Evolutionary conservation across 805 yeast species (phyloP).

Genomic region (Yamadazyma ubonensis): DNA sequence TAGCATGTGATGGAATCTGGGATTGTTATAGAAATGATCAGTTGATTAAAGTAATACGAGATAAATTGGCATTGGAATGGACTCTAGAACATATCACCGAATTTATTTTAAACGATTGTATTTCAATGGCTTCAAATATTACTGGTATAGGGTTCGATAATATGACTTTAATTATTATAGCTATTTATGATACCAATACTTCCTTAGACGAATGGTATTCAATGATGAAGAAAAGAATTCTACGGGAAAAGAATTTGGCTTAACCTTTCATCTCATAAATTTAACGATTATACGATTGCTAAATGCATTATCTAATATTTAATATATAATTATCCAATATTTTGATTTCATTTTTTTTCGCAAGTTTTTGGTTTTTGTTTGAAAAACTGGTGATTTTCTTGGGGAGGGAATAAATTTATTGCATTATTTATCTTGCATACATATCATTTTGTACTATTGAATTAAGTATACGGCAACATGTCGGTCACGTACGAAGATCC

Average conservation of each 20-base stretch:
- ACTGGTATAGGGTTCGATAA: slow-evolving; percentile 84
- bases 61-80: slow-evolving; percentile 56
- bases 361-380: too few relatives aligned
- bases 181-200: slow-evolving; percentile 47
- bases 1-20: slow-evolving; percentile 50
- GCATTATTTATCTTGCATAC: too few relatives aligned
- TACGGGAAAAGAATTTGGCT: slow-evolving; percentile 21
- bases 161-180: slow-evolving; percentile 73
- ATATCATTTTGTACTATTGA: too few relatives aligned
- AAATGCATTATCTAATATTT: too few relatives aligned
- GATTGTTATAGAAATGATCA: slow-evolving; percentile 54
- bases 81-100: slow-evolving; percentile 59
- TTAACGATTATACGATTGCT: too few relatives aligned
- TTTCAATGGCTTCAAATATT: slow-evolving; percentile 66
- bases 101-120: slow-evolving; percentile 60
- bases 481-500: slow-evolving; percentile 44
- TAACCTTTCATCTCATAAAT: too few relatives aligned
- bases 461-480: too few relatives aligned
- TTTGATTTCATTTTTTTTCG: too few relatives aligned
- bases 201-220: slow-evolving; percentile 59
- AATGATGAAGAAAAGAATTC: slow-evolving; percentile 44
- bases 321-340: background rate
- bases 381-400: slow-evolving; percentile 7
- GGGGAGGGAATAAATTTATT: too few relatives aligned
- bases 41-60: slow-evolving; percentile 53